Evolutionary conservation across 371 early-diverging fungal genomes (phyloP).

Genomic region (Catenaria anguillulae): DNA sequence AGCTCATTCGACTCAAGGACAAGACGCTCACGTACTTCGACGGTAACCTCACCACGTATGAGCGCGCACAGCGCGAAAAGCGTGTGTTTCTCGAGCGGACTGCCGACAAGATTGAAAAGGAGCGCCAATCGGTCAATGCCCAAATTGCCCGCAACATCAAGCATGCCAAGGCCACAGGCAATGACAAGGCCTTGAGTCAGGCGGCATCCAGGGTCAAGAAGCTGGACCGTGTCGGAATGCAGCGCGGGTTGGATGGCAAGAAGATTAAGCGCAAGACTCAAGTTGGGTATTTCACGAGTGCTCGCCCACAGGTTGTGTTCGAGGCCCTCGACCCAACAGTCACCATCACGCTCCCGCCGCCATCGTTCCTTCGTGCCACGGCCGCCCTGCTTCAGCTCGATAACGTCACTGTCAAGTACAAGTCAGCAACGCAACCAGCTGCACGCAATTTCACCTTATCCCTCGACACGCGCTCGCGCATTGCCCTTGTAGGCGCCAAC

Average conservation of each 20-base stretch:
- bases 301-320: slow-evolving; percentile 36
- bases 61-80: slow-evolving; percentile 43
- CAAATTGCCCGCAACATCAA: slow-evolving; percentile 47
- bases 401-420: slow-evolving; percentile 42
- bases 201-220: slow-evolving; percentile 57
- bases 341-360: slow-evolving; percentile 37
- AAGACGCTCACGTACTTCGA: slow-evolving; percentile 43
- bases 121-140: slow-evolving; percentile 37
- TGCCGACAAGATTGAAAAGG: slow-evolving; percentile 31
- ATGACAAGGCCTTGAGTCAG: slow-evolving; percentile 57
- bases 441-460: slow-evolving; percentile 41
- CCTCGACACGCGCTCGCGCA: slow-evolving; percentile 37
- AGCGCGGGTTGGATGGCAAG: slow-evolving; percentile 45
- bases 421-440: slow-evolving; percentile 19
- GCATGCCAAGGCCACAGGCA: slow-evolving; percentile 51
- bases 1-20: slow-evolving; percentile 54
- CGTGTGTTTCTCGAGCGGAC: slow-evolving; percentile 35
- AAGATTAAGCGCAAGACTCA: slow-evolving; percentile 47
- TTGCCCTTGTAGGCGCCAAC: slow-evolving; percentile 61
- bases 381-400: slow-evolving; percentile 44
- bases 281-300: slow-evolving; percentile 33
- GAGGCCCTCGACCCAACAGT: slow-evolving; percentile 37
- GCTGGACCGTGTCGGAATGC: slow-evolving; percentile 43
- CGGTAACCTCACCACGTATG: slow-evolving; percentile 62
- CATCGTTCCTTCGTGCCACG: slow-evolving; percentile 35